A percentile compares a stretch with the other conserved stretches of the same genome.
phyloP scores from a whole-genome alignment of 2,329 filamentous ascomycete species.

The Didymella pinodella region DNA sequence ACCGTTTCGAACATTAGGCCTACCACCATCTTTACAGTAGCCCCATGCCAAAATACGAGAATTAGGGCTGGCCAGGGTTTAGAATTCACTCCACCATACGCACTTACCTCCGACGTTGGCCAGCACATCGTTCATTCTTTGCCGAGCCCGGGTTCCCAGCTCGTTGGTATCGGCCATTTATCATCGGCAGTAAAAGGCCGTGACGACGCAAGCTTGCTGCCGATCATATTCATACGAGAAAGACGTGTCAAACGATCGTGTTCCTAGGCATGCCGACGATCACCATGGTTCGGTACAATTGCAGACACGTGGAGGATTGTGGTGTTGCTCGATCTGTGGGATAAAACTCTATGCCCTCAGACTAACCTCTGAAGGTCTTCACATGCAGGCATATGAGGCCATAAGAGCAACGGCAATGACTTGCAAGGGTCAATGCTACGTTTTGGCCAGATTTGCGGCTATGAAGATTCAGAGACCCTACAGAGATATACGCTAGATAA shows the following conservation, averaged over 20 bases:
- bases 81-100: not conserved
- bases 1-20: constrained; percentile 6
- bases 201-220: not conserved
- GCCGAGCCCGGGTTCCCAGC: not conserved
- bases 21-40: constrained; percentile 5
- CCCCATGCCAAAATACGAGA: not conserved
- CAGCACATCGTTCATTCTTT: not conserved
- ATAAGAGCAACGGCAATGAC: too few relatives aligned
- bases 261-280: not conserved
- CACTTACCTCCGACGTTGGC: not conserved
- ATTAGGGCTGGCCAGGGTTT: not conserved
- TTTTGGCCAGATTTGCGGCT: too few relatives aligned
- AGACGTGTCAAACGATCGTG: not conserved
- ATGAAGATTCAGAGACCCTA: too few relatives aligned
- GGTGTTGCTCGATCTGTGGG: too few relatives aligned
- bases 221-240: not conserved
- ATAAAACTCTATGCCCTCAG: too few relatives aligned
- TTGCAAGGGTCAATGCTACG: too few relatives aligned
- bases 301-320: not conserved
- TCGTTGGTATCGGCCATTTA: not conserved
- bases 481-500: too few relatives aligned
- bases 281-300: not conserved
- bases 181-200: not conserved
- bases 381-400: too few relatives aligned
- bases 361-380: too few relatives aligned